Percentiles rank a stretch among this genome's conserved stretches.
Conservation (phyloP, 495 filamentous ascomycete species). For the Penicillium robsamsonii region DNA sequence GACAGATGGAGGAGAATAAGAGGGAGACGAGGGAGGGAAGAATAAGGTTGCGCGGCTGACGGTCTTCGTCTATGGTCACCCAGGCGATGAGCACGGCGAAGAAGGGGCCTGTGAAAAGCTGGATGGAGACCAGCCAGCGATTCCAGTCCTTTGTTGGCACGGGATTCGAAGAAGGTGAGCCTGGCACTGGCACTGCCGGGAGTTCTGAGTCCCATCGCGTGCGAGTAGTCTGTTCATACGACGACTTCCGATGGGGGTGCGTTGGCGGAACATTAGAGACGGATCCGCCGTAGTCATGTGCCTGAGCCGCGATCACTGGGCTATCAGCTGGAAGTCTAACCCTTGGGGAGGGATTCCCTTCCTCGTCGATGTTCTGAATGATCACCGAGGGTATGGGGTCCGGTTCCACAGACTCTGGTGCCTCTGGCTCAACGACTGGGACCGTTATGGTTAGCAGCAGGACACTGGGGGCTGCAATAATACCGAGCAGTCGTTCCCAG, state of each 20-base stretch:
- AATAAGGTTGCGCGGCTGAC: constrained; percentile 52
- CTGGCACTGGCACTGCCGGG: constrained; percentile 28
- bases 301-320: constrained; percentile 30
- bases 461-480: constrained; percentile 82
- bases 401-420: constrained; percentile 43
- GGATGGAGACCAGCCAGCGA: constrained; percentile 81
- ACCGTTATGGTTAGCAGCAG: constrained; percentile 88
- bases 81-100: constrained; percentile 77
- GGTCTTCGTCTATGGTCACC: constrained; percentile 61
- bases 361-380: constrained; percentile 31
- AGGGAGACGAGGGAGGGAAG: constrained; percentile 66
- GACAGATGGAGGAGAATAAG: constrained; percentile 61
- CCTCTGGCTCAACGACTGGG: constrained; percentile 77
- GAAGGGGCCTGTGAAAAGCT: constrained; percentile 83
- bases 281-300: constrained; percentile 13
- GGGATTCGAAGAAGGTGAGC: constrained; percentile 17
- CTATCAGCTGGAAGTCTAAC: constrained; percentile 47
- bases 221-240: constrained; percentile 14
- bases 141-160: constrained; percentile 64
- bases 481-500: constrained; percentile 72
- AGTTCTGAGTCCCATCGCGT: constrained; percentile 45
- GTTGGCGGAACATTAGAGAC: constrained; percentile 10
- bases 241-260: constrained; percentile 20
- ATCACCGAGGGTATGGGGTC: constrained; percentile 41
- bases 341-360: constrained; percentile 24